These are phyloP conservation scores for Phytophthora nicotianae DNA, from an alignment of 352 stramenopile species.

Conservation along the genomic window DNA sequence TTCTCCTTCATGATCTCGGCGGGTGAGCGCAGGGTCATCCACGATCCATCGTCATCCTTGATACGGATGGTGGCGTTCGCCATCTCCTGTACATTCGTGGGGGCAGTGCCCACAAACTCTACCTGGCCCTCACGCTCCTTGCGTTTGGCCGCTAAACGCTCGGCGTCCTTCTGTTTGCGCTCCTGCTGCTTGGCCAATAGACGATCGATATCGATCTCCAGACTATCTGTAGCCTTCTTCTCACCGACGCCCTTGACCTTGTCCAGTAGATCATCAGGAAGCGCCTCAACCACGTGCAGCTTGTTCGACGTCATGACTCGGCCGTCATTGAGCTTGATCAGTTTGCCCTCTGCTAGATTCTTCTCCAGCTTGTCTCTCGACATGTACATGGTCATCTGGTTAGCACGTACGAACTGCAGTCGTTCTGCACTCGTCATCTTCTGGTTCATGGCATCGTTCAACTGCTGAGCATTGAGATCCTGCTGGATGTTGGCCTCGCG, in stretches of 20 bases:
- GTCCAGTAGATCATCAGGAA: conserved; percentile 74
- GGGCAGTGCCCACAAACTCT: conserved; percentile 65
- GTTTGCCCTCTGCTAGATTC: conserved; percentile 76
- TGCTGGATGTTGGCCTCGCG: conserved; percentile 83
- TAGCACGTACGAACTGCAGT: conserved; percentile 84
- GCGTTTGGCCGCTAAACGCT: conserved; percentile 52
- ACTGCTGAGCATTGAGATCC: conserved; percentile 72
- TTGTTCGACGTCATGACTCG: conserved; percentile 89
- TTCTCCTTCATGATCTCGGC: conserved; percentile 84
- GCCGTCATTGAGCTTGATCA: conserved; percentile 72
- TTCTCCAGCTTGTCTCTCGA: conserved; percentile 83
- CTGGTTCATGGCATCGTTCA: conserved; percentile 76
- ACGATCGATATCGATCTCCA: conserved; percentile 81
- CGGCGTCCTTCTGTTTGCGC: conserved; percentile 57
- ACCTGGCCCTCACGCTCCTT: conserved; percentile 53
- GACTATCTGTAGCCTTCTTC: conserved; percentile 31
- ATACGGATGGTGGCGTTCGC: conserved; percentile 81
- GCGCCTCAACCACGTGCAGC: conserved; percentile 77
- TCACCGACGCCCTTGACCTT: conserved; percentile 53
- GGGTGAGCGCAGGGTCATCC: conserved; percentile 80
- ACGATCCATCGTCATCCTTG: conserved; percentile 83
- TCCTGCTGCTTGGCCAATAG: conserved; percentile 76
- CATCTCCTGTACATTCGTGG: conserved; percentile 70
- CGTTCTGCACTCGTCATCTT: conserved; percentile 86
- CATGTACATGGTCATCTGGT: conserved; percentile 87